Base-by-base conservation (phyloP, 371 early-diverging fungal species). In the Apophysomyces ossiformis region DNA sequence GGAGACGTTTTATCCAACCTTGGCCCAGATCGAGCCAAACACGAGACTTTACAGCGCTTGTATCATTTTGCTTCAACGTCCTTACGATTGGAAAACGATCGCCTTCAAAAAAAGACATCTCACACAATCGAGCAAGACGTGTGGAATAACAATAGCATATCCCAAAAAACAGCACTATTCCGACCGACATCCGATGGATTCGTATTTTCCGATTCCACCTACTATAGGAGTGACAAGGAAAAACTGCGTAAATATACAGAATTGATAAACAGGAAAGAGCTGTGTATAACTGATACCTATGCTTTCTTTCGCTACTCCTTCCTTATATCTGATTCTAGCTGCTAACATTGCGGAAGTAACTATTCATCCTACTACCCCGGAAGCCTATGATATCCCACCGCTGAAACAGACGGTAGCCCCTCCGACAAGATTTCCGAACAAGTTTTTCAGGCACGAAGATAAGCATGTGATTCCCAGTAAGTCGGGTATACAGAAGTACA, bases 111-210 rank as follows among this genome's bases (percentile, higher is more conserved):
- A 15, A 57, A 57, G 43, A 6, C 8, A 4, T 1, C 13, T 15
- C 21, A 57, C n/a, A 16, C 47, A 37, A 47, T 50, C 16, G 63
- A 46, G 9, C 7, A 35, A 4, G 47, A 65, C 41, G 35, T 5
- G 8, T 11, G 44, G 36, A 63, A 16, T 7, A 26, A 64, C 8
- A 8, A 50, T 50, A 21, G 18, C n/a, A 5, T 50, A 6, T 26
- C 16, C 18, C 54, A 26, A 9, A 50, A 50, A 21, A 61, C 69
- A 12, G 73, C 83, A 1, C 63, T 82, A n/a, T 79, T 79, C 57
- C 69, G 78, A 63, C 75, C 80, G 6, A 75, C 83, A 1, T 36
- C 70, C 1, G 83, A 82, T 66, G 83, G 83, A 26, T 82, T 72
- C 61, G 68, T 74, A 1, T 82, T 82, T 56, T 71, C 75, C 9